Conservation (phyloP, 2,329 filamentous ascomycete species). For the Massarina eburnea region DNA sequence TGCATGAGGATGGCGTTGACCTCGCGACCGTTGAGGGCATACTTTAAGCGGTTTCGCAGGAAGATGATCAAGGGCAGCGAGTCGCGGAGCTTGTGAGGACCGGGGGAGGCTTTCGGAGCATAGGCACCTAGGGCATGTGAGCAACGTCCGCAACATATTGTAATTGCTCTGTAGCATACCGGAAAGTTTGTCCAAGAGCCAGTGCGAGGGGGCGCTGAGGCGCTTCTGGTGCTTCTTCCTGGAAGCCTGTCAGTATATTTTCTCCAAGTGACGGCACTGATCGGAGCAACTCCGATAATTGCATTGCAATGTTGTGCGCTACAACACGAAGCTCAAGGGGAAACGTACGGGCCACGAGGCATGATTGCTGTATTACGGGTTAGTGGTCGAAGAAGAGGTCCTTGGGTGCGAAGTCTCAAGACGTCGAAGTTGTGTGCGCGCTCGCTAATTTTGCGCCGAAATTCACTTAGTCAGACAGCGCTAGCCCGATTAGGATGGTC, state of each 20-base stretch:
- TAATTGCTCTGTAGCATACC: constrained; percentile 50
- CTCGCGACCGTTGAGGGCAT: constrained; percentile 98
- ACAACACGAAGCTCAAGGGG: background rate
- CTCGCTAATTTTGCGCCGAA: background rate
- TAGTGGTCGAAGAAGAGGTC: constrained; percentile 36
- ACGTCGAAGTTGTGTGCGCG: constrained; percentile 6
- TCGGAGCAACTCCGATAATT: background rate
- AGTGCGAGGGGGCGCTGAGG: constrained; percentile 97
- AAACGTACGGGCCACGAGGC: constrained; percentile 65
- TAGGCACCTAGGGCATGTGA: constrained; percentile 48
- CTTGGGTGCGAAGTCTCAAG: constrained; percentile 24
- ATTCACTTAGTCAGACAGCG: background rate
- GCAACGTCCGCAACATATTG: constrained; percentile 43
- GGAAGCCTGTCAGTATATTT: constrained; percentile 24
- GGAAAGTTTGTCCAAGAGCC: constrained; percentile 99
- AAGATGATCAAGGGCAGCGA: constrained; percentile 99
- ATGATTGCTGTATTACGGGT: constrained; percentile 55
- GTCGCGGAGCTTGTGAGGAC: constrained; percentile 99
- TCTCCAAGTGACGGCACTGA: constrained; percentile 1
- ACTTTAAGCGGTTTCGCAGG: constrained; percentile 79
- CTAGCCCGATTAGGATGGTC: no score
- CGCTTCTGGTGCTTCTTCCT: constrained; percentile 99
- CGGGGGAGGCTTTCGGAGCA: constrained; percentile 68
- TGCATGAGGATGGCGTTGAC: constrained; percentile 98
- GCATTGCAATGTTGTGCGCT: background rate